Conservation (phyloP, 176 grass and related monocot species). For the Microstegium vimineum region DNA sequence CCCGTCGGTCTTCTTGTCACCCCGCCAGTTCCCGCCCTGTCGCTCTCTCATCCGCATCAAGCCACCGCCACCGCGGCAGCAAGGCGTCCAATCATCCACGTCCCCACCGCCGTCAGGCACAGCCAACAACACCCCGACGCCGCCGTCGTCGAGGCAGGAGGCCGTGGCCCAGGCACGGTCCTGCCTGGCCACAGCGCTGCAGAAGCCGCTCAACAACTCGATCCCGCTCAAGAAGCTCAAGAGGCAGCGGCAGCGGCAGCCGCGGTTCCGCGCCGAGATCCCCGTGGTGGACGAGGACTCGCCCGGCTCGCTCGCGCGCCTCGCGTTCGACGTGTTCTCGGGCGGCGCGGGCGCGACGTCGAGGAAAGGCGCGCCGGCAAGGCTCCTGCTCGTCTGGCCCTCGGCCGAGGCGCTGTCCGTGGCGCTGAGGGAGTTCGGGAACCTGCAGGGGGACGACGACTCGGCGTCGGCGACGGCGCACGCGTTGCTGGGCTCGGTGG, state of each 20-base stretch:
- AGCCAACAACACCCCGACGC: constrained; percentile 1
- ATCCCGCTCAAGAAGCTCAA: constrained; percentile 52
- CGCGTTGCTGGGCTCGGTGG: constrained; percentile 40
- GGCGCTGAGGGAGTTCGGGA: constrained; percentile 33
- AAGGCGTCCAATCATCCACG: neutral
- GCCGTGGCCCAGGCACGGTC: constrained; percentile 67
- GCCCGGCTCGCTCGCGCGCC: constrained; percentile 49
- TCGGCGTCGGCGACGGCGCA: constrained; percentile 15
- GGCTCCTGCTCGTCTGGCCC: constrained; percentile 57
- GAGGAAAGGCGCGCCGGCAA: constrained; percentile 41
- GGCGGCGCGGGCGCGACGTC: constrained; percentile 32
- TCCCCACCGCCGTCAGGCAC: neutral
- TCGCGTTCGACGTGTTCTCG: constrained; percentile 62
- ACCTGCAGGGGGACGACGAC: constrained; percentile 1
- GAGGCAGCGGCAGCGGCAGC: constrained; percentile 64
- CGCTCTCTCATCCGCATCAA: neutral
- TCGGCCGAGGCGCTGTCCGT: constrained; percentile 24
- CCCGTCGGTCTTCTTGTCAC: neutral
- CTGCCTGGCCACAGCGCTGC: constrained; percentile 54
- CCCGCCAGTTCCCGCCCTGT: neutral
- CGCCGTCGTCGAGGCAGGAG: constrained; percentile 73
- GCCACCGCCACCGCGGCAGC: neutral
- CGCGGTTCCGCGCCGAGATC: constrained; percentile 76
- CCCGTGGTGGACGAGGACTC: constrained; percentile 83
- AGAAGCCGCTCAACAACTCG: constrained; percentile 61